These are phyloP conservation scores for Alternaria gaisen DNA, from an alignment of 2,329 filamentous ascomycete species.

Conservation along the genomic window DNA sequence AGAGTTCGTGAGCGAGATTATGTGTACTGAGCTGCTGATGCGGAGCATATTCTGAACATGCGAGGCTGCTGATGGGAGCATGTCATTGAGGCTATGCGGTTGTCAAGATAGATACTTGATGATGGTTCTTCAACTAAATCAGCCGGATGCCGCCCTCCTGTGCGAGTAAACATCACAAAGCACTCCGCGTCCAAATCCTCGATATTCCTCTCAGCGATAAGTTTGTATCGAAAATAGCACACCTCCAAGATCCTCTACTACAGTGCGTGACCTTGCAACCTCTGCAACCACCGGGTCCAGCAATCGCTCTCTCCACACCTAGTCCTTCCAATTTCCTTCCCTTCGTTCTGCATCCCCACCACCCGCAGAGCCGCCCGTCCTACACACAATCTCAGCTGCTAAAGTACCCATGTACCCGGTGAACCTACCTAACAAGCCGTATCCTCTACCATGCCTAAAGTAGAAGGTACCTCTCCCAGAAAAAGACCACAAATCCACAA, in stretches of 20 bases:
- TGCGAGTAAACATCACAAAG: background rate
- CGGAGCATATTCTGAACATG: background rate
- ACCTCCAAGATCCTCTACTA: background rate
- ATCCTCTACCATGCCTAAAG: background rate
- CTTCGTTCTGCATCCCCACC: constrained; percentile 10
- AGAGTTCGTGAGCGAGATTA: background rate
- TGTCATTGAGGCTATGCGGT: background rate
- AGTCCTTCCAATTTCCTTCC: constrained; percentile 1
- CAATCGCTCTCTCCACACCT: constrained; percentile 8
- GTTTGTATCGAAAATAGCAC: background rate
- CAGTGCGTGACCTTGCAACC: background rate
- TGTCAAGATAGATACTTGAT: background rate
- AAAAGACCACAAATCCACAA: background rate
- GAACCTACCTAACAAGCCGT: background rate
- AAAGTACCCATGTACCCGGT: constrained; percentile 1
- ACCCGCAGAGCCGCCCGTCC: constrained; percentile 45
- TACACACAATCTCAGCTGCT: constrained; percentile 14
- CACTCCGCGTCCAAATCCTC: background rate
- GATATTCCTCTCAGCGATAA: background rate
- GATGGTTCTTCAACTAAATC: background rate
- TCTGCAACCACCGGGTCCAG: background rate
- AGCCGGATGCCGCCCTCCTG: background rate
- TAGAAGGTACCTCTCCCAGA: constrained; percentile 1
- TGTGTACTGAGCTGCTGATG: background rate
- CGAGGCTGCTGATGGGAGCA: background rate